A percentile compares a stretch with the other conserved stretches of the same genome.
These are phyloP conservation scores for Globisporangium radiosum DNA, from an alignment of 352 stramenopile genomes.

Conservation along the genomic window DNA sequence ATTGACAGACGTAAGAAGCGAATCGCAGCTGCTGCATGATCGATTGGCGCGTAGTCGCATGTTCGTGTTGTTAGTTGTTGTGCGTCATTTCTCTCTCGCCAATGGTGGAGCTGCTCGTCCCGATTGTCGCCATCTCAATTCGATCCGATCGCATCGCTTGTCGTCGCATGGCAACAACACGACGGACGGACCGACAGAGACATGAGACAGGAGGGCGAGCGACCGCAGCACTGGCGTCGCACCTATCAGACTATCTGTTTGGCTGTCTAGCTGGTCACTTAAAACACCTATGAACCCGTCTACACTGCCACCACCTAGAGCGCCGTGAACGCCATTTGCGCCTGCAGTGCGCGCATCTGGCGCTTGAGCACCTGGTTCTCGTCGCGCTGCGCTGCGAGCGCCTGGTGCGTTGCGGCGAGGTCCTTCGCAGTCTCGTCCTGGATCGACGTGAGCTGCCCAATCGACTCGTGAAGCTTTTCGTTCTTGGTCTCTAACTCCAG, in stretches of 20 bases:
- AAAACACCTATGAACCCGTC: too few species aligned
- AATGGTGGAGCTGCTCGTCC: too few species aligned
- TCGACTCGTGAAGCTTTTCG: constrained; percentile 72
- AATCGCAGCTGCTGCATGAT: too few species aligned
- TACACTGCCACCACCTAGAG: constrained; percentile 14
- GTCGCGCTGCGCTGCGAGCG: constrained; percentile 37
- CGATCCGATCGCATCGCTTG: too few species aligned
- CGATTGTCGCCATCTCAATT: too few species aligned
- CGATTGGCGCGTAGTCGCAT: too few species aligned
- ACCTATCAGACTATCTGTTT: neutral
- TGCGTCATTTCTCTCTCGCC: too few species aligned
- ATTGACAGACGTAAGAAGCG: too few species aligned
- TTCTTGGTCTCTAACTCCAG: constrained; percentile 66
- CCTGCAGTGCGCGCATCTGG: constrained; percentile 57
- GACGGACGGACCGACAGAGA: neutral
- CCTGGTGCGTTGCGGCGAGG: constrained; percentile 36
- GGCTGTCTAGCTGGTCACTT: neutral
- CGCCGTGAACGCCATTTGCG: constrained; percentile 43
- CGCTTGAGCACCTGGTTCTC: constrained; percentile 58
- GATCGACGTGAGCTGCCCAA: constrained; percentile 58
- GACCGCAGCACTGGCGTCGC: neutral
- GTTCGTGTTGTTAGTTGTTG: too few species aligned
- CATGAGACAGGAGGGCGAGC: neutral
- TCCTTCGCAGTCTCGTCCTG: constrained; percentile 53
- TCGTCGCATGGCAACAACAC: too few species aligned